Evolutionary conservation across 495 filamentous ascomycete genomes (phyloP).

Genomic region (Penicillium pulvis): DNA sequence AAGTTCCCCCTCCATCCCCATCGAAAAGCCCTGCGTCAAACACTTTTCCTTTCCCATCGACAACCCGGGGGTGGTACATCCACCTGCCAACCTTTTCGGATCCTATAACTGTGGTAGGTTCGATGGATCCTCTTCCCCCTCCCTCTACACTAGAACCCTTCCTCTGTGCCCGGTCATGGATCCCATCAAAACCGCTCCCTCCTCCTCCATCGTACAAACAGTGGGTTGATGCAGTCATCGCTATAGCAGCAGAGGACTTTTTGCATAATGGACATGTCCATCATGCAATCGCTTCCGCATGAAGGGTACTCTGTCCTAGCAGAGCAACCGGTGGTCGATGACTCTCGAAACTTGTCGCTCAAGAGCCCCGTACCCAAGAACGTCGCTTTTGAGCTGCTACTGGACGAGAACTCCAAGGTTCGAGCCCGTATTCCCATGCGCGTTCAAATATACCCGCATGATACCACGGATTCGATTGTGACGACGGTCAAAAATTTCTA

Average conservation of each 20-base stretch:
- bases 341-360: conserved; percentile 48
- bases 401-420: conserved; percentile 69
- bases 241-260: conserved; percentile 38
- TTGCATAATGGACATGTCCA: conserved; percentile 30
- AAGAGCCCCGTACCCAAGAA: conserved; percentile 67
- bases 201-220: conserved; percentile 33
- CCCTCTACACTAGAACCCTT: conserved; percentile 27
- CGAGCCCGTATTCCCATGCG: conserved; percentile 84
- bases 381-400: conserved; percentile 82
- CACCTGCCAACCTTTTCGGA: conserved; percentile 30
- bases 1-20: conserved; percentile 38
- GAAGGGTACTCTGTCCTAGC: conserved; percentile 45
- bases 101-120: conserved; percentile 46
- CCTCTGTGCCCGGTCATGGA: conserved; percentile 27
- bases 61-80: conserved; percentile 44
- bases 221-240: conserved; percentile 43
- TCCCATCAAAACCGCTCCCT: conserved; percentile 28
- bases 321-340: conserved; percentile 35
- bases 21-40: conserved; percentile 40
- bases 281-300: conserved; percentile 45
- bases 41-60: conserved; percentile 27
- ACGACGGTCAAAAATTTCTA: conserved; percentile 98
- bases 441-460: conserved; percentile 88
- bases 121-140: conserved; percentile 38
- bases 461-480: conserved; percentile 93